Evolutionary conservation across 192 early-diverging fungal genomes (phyloP), one percentile per base, ranked within the genome.

Genomic region (Diversispora epigaea): DNA sequence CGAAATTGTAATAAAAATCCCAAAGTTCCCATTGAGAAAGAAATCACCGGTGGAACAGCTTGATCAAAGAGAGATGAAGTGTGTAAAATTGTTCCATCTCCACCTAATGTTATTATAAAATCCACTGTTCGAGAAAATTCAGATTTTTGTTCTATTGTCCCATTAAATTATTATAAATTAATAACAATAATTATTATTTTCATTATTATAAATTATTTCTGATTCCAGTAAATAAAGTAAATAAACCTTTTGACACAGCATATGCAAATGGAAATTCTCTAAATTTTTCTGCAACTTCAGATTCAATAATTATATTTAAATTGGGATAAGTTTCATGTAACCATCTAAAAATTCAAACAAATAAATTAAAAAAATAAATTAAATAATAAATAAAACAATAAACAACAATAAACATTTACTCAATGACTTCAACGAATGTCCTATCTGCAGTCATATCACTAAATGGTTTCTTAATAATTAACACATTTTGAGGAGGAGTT

Each of bases 21-120:
- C 3, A 97, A 79, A 5, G 95, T 95, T 11, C 95, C 95, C 83
- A 97, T 84, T 9, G 95, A 97, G 65, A 97, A 97, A 9, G 94
- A 94, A 56, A 96, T 81, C n/a, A 97, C 89, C 9, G 95, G 95
- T 25, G 95, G 95, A 7, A 90, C 91, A 11, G 83, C 80, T 22
- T 81, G 78, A 15, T 85, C 85, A 78, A 97, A 97, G 40, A 96
- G 79, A 9, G 90, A 92, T 3, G 93, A 93, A 2, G 92, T 84
- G 73, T 97, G 93, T 67, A 97, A 84, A 60, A 97, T 91, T 6
- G 95, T 97, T 22, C 95, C 95, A 76, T 96, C 95, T 40, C 95
- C 94, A 45, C 94, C 95, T 10, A 97, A 83, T n/a, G 94, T 94
- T n/a, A 97, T 84, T 6, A 91, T 93, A 77, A 94, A 91, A 78